Evolutionary conservation across 495 filamentous ascomycete species (phyloP).

Genomic region (Penicillium lividum): DNA sequence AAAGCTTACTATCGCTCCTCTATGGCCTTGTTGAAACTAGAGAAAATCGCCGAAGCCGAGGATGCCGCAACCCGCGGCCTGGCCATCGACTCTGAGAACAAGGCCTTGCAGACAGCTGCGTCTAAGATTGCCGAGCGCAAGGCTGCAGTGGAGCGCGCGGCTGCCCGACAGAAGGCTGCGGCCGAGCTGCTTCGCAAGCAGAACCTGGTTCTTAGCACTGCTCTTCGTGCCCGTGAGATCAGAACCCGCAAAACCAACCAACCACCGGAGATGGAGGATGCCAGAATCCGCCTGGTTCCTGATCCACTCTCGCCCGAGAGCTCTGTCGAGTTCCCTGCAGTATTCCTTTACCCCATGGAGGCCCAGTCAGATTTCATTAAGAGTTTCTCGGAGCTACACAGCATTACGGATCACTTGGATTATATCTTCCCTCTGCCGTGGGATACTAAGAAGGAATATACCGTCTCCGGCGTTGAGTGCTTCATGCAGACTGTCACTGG

Average conservation of each 20-base stretch:
- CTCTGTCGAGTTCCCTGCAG: constrained; percentile 69
- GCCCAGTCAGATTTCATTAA: constrained; percentile 89
- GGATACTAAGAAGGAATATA: constrained; percentile 72
- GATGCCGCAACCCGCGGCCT: constrained; percentile 74
- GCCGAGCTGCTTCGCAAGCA: constrained; percentile 56
- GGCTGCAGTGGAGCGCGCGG: constrained; percentile 36
- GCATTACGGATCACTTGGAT: constrained; percentile 68
- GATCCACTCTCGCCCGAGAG: constrained; percentile 73
- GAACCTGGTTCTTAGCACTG: constrained; percentile 60
- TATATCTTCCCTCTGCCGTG: constrained; percentile 85
- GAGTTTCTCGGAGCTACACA: constrained; percentile 69
- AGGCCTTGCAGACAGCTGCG: constrained; percentile 55
- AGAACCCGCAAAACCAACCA: constrained; percentile 61
- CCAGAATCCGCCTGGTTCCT: constrained; percentile 62
- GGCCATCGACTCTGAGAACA: constrained; percentile 61
- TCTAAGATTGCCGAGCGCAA: constrained; percentile 56
- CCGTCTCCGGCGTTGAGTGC: constrained; percentile 67
- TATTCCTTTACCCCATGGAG: constrained; percentile 81
- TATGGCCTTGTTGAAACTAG: constrained; percentile 70
- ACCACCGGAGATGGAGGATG: constrained; percentile 84
- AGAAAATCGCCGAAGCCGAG: constrained; percentile 70
- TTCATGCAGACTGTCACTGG: constrained; percentile 82
- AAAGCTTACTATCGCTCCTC: constrained; percentile 89
- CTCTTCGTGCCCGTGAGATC: constrained; percentile 75
- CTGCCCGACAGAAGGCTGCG: constrained; percentile 46